Conservation (phyloP, 2,329 filamentous ascomycete species). For the Colletotrichum chrysophilum region DNA sequence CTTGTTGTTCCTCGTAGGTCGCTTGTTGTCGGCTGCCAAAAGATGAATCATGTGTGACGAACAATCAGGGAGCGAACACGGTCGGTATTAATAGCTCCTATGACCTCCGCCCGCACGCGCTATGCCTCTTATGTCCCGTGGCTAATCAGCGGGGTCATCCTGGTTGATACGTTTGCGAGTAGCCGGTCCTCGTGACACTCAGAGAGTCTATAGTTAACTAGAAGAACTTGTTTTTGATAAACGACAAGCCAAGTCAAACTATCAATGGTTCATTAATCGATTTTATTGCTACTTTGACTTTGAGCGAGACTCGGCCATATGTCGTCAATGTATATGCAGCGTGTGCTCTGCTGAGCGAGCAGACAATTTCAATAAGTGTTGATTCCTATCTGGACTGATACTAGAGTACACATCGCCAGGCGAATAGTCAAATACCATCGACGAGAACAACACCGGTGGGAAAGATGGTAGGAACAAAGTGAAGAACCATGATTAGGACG, state of each 20-base stretch:
- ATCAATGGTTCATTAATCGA: neutral
- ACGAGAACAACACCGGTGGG: neutral
- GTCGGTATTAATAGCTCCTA: neutral
- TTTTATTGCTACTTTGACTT: neutral
- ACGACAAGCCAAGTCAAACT: no score
- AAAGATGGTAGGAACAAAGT: rapidly evolving
- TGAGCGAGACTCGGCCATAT: no score
- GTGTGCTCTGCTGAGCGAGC: neutral
- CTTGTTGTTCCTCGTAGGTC: neutral
- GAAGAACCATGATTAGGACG: neutral
- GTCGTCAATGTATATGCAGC: no score
- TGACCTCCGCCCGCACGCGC: neutral
- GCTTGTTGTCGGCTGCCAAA: neutral
- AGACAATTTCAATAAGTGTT: neutral
- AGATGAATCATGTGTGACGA: neutral
- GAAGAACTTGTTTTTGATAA: neutral
- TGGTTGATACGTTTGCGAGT: neutral
- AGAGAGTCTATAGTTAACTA: neutral
- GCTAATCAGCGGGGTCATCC: neutral
- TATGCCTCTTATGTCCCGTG: neutral
- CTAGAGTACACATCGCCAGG: no score
- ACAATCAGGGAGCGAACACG: neutral
- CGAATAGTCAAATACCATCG: neutral
- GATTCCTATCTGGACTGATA: neutral
- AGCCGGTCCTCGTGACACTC: neutral